A percentile compares a stretch with the other conserved stretches of the same genome.
phyloP scores from a whole-genome alignment of 805 yeast genomes.

The Ogataea sp. region DNA sequence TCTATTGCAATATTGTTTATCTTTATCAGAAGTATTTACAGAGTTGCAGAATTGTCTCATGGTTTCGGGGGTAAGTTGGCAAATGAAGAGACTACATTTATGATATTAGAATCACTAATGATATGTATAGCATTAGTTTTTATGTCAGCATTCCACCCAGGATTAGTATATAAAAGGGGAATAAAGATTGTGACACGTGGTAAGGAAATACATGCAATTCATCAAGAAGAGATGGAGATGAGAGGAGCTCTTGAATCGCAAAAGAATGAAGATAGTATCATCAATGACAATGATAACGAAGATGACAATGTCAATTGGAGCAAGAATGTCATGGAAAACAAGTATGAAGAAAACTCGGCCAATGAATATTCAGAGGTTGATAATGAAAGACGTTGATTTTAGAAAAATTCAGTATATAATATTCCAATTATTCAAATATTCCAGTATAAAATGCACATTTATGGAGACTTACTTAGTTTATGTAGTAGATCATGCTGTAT shows the following conservation, averaged over 20 bases:
- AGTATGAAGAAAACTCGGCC: no score
- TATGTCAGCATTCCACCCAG: conserved; percentile 57
- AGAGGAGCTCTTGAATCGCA: not conserved
- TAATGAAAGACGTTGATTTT: no score
- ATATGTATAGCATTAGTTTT: conserved; percentile 39
- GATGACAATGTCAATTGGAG: no score
- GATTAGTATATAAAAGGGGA: conserved; percentile 37
- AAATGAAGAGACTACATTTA: conserved; percentile 48
- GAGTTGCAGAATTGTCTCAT: conserved; percentile 62
- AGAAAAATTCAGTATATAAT: no score
- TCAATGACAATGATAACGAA: not conserved
- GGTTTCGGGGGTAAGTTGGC: conserved; percentile 69
- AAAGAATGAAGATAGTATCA: not conserved
- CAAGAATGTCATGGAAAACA: no score
- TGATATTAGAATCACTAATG: conserved; percentile 58
- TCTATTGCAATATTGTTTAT: conserved; percentile 44
- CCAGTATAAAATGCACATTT: no score
- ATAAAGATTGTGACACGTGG: conserved; percentile 7
- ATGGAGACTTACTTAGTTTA: no score
- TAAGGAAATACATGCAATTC: not conserved
- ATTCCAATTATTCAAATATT: no score
- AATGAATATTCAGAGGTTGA: no score
- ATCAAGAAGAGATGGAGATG: not conserved
- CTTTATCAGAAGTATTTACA: conserved; percentile 61
- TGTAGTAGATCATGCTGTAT: no score